Evolutionary conservation across 108 stramenopile genomes (phyloP).

Genomic region (Nitzschia palea): DNA sequence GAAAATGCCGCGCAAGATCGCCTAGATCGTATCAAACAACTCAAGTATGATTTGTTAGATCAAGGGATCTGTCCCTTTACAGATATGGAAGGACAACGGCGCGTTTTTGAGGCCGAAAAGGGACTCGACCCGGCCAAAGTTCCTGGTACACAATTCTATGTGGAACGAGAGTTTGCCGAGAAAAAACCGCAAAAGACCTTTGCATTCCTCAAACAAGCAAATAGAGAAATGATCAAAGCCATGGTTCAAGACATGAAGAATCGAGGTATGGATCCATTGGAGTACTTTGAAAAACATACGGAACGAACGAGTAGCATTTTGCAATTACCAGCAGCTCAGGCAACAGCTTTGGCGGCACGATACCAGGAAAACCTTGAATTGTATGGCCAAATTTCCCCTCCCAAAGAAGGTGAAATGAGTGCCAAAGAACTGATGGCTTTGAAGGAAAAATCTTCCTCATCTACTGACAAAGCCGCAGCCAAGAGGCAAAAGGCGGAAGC

Average conservation of each 20-base stretch:
- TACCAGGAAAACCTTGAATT: slow-evolving; percentile 41
- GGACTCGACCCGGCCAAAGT: slow-evolving; percentile 68
- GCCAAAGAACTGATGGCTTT: slow-evolving; percentile 47
- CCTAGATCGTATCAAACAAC: slow-evolving; percentile 37
- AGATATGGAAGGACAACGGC: slow-evolving; percentile 68
- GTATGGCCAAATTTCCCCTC: slow-evolving; percentile 46
- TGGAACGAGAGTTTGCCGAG: slow-evolving; percentile 45
- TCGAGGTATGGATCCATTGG: slow-evolving; percentile 67
- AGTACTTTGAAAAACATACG: slow-evolving; percentile 55
- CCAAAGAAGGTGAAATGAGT: slow-evolving; percentile 51
- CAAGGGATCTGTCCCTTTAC: slow-evolving; percentile 67
- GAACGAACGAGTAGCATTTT: slow-evolving; percentile 34
- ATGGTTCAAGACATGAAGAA: slow-evolving; percentile 74
- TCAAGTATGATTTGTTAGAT: slow-evolving; percentile 62
- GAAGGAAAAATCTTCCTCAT: slow-evolving; percentile 11
- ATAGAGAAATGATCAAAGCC: slow-evolving; percentile 65
- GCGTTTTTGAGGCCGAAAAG: slow-evolving; percentile 54
- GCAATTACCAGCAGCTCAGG: slow-evolving; percentile 42
- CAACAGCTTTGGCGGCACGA: slow-evolving; percentile 29
- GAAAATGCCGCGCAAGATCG: slow-evolving; percentile 39
- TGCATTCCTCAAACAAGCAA: slow-evolving; percentile 29
- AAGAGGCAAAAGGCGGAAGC: slow-evolving; percentile 38
- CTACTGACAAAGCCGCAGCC: slow-evolving; percentile 25
- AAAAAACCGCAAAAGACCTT: slow-evolving; percentile 21
- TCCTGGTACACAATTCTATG: slow-evolving; percentile 56